Evolutionary conservation across 202 grass and related monocot genomes (phyloP).

Genomic region (Carex sylvatica): DNA sequence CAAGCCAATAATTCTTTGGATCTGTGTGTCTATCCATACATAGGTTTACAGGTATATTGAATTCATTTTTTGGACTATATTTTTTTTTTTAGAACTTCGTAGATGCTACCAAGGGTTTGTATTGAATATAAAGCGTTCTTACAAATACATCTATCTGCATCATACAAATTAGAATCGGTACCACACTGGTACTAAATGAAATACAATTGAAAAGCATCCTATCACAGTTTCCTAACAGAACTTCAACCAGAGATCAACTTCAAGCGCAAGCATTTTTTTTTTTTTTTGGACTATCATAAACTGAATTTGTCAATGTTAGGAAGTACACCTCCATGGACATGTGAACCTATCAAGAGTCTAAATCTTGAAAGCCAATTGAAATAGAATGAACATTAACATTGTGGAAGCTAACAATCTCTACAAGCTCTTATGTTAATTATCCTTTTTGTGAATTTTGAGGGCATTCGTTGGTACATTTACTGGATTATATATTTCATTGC

Average conservation of each 20-base stretch:
- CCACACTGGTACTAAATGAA: too few relatives aligned
- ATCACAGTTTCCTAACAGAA: too few relatives aligned
- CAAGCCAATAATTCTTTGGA: constrained; percentile 96
- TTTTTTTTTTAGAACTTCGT: too few relatives aligned
- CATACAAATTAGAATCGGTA: too few relatives aligned
- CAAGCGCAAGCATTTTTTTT: background rate
- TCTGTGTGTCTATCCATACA: constrained; percentile 86
- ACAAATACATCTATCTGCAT: too few relatives aligned
- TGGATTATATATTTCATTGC: constrained; percentile 14
- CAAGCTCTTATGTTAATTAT: constrained; percentile 8
- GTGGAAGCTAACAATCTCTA: background rate
- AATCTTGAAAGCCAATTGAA: constrained; percentile 16
- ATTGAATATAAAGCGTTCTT: too few relatives aligned
- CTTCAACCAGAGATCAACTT: too few relatives aligned
- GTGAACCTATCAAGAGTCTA: background rate
- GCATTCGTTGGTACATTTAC: background rate
- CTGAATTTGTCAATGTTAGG: background rate
- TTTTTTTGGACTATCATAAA: background rate
- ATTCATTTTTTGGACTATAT: background rate
- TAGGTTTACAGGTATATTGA: constrained; percentile 76
- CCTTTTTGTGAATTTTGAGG: constrained; percentile 12
- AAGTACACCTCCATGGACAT: background rate
- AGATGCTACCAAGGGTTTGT: too few relatives aligned
- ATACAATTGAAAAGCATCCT: too few relatives aligned
- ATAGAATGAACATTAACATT: background rate